These are phyloP conservation scores for Salix udensis DNA, from an alignment of 345 rosid species.

Conservation along the genomic window DNA sequence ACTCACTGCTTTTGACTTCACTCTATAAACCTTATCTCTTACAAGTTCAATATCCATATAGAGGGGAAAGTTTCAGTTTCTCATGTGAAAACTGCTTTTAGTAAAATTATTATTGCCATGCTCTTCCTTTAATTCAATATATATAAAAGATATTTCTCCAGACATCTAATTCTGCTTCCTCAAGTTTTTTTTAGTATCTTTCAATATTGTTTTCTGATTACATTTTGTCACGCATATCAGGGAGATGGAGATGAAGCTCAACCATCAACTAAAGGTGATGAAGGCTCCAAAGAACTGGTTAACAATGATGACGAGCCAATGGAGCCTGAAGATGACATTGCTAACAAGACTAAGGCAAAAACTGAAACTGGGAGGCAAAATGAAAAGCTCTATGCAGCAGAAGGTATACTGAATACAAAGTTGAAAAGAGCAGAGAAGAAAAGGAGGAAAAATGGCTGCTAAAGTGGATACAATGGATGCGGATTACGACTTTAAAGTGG, in stretches of 20 bases:
- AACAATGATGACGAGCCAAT: slow-evolving; percentile 42
- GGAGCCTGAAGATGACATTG: slow-evolving; percentile 35
- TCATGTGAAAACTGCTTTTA: too few species aligned
- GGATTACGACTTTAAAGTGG: too few species aligned
- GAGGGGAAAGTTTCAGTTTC: too few species aligned
- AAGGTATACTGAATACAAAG: slow-evolving; percentile 72
- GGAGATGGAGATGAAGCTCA: slow-evolving; percentile 32
- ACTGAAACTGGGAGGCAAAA: slow-evolving; percentile 52
- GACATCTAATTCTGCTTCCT: not conserved
- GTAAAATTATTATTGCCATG: not conserved
- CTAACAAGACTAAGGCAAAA: slow-evolving; percentile 33
- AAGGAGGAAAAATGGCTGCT: slow-evolving; percentile 58
- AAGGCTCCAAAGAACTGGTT: slow-evolving; percentile 18
- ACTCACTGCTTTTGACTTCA: too few species aligned
- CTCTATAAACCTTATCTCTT: too few species aligned
- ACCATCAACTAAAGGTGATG: slow-evolving; percentile 21
- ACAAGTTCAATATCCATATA: too few species aligned
- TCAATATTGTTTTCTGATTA: not conserved
- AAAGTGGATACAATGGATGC: slow-evolving; percentile 45
- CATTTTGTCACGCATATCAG: slow-evolving; percentile 20
- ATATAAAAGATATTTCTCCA: not conserved
- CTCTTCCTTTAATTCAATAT: not conserved
- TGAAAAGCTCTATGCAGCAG: slow-evolving; percentile 58
- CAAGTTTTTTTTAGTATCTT: not conserved
- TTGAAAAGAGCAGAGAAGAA: slow-evolving; percentile 72